Conservation (phyloP, 495 filamentous ascomycete species). For the Podospora pseudocomata region DNA sequence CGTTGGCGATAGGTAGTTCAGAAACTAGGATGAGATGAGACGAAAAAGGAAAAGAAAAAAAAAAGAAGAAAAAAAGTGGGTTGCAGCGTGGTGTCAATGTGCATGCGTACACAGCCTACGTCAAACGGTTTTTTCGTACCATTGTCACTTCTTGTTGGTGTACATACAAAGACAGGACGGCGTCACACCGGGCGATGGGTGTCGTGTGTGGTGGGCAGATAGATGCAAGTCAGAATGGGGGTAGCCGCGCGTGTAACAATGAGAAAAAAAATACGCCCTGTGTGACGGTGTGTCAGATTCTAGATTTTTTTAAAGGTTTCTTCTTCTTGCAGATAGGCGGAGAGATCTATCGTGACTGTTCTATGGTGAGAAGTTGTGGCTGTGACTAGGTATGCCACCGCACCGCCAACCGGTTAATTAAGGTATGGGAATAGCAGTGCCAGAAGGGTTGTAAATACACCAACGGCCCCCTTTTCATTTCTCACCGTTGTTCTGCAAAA, state of each 20-base stretch:
- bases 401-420: neutral
- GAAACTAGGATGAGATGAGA: too few relatives aligned
- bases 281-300: neutral
- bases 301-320: neutral
- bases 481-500: neutral
- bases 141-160: neutral
- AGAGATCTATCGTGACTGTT: neutral
- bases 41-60: neutral
- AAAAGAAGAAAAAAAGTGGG: neutral
- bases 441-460: neutral
- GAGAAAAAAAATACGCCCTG: neutral
- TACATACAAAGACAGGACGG: neutral
- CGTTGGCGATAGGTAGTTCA: too few relatives aligned
- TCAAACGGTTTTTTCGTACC: neutral
- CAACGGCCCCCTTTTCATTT: neutral
- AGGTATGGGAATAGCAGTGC: neutral
- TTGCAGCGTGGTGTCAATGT: neutral
- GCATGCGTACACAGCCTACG: neutral
- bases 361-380: neutral
- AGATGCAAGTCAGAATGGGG: neutral
- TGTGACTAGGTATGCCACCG: neutral
- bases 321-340: neutral
- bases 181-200: neutral
- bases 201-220: too few relatives aligned
- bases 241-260: neutral